Evolutionary conservation across 2,329 filamentous ascomycete species (phyloP).

Genomic region (Calcarisporium arbuscula): DNA sequence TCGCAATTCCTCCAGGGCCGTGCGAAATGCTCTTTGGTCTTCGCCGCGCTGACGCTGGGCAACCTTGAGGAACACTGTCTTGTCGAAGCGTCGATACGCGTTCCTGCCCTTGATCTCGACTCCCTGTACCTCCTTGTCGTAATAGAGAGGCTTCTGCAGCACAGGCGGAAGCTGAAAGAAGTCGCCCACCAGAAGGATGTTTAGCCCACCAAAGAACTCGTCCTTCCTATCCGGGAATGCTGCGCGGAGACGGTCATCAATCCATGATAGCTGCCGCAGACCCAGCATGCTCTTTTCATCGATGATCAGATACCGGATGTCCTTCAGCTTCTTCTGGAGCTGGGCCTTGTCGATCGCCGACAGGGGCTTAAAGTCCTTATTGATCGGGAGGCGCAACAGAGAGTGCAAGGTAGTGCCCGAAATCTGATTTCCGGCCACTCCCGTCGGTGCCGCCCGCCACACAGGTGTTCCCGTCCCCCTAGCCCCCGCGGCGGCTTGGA

Average conservation of each 20-base stretch:
- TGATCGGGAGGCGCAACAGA: constrained; percentile 1
- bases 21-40: constrained; percentile 3
- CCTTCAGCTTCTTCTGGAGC: constrained; percentile 4
- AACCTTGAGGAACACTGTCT: too few relatives aligned
- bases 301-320: constrained; percentile 3
- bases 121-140: constrained; percentile 3
- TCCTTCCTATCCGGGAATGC: not conserved
- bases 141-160: constrained; percentile 1
- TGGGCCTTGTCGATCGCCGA: not conserved
- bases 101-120: constrained; percentile 4
- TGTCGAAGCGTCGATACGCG: constrained; percentile 2
- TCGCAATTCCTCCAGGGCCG: constrained; percentile 2
- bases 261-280: constrained; percentile 5
- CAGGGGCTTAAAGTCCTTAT: not conserved
- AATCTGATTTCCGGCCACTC: constrained; percentile 1
- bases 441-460: not conserved
- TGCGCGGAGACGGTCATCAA: constrained; percentile 3
- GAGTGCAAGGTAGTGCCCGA: constrained; percentile 2
- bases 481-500: not conserved
- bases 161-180: constrained; percentile 1
- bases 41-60: constrained; percentile 2
- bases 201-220: not conserved
- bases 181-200: constrained; percentile 1
- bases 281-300: constrained; percentile 2
- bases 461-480: constrained; percentile 3